Evolutionary conservation across 345 rosid species (phyloP), one percentile per base, ranked within the genome.

Genomic region (Linum usitatissimum): DNA sequence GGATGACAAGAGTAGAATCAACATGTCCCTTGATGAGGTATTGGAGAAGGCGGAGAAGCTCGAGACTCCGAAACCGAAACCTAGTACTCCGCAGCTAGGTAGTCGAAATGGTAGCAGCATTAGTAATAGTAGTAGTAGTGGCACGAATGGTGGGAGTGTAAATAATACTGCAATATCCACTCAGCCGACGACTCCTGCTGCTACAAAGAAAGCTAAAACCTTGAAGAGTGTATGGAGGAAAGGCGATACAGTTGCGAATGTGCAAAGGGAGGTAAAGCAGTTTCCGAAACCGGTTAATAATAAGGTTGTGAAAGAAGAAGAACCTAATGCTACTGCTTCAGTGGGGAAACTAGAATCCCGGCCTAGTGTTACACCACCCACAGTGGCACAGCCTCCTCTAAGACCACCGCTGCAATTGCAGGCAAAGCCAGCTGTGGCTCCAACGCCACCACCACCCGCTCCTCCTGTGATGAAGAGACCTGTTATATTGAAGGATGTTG

Each of bases 191-290:
- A 75, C 54, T 70, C 66, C 79, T 6, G 70, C 38, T 10, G 78
- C 66, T 19, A 71, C 73, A 48, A 68, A 67, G 71, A 84, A 77
- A 62, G 67, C 80, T 36, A 89, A 93, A 69, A 76, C 90, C 61
- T 64, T 83, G 80, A 93, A 83, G 86, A 93, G 96, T 66, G 99
- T 93, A 63, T 93, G 99, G 99, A 78, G 88, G 61, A 93, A 87
- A 75, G 97, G 99, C 10, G 99, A 93, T 72, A 68, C 81, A 9
- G 84, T 87, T 19, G 81, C 81, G 21, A 66, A 64, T 34, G 78
- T 83, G 69, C 80, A 81, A 51, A 92, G 30, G 23, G 59, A 14
- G 23, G 30, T 19, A 19, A 55, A 55, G 59, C 6, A 55, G 30
- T 6, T 28, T 28, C 59, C 59, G 6, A 18, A 20, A 19, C 13